Evolutionary conservation across 2,329 filamentous ascomycete species (phyloP), one percentile per base, ranked within the genome.

Genomic region (Aspergillus sp.): DNA sequence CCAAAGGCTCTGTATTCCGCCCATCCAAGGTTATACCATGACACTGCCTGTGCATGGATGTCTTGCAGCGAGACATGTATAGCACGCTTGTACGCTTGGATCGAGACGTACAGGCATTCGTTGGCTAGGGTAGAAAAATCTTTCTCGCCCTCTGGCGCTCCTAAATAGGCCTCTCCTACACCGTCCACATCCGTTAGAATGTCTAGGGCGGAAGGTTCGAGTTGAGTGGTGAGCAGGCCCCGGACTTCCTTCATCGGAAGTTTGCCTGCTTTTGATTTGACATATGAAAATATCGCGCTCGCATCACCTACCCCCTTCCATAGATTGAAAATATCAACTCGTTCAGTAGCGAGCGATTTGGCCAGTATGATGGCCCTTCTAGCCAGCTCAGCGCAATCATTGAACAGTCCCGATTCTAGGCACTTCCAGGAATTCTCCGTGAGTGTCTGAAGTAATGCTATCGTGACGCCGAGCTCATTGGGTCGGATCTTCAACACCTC

Each of bases 1-100:
- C 81, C 78, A 69, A 96, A 90, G 0, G 92, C 90, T 45, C 89
- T 85, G 70, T 95, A 87, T 72, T 99, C 95, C 1, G 91, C 90
- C 90, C 93, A 98, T 43, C 95, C 95, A 17, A 99, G 80, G 68
- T 99, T 99, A 76, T 96, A 99, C 83, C 93, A 95, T 0, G 93
- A 91, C n/a, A 98, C 90, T 1, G 95, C 91, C 74, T 96, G 93
- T 3, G 93, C 93, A 71, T 97, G 90, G 7, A 85, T 72, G 68
- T 99, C 93, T 58, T 87, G 80, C 1, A 86, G 79, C 15, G 88
- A 89, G 40, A 87, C 84, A 64, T 89, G 79, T 14, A 98, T 87
- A 7, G 92, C 92, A 62, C 90, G 85, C 73, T 98, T 99, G 73
- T 96, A 90, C 6, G 91, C 90, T 17, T 98, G 78, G 27, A 98